Evolutionary conservation across 2,329 filamentous ascomycete species (phyloP), one percentile per base, ranked within the genome.

Genomic region (Parasarocladium wereldwijsianum): DNA sequence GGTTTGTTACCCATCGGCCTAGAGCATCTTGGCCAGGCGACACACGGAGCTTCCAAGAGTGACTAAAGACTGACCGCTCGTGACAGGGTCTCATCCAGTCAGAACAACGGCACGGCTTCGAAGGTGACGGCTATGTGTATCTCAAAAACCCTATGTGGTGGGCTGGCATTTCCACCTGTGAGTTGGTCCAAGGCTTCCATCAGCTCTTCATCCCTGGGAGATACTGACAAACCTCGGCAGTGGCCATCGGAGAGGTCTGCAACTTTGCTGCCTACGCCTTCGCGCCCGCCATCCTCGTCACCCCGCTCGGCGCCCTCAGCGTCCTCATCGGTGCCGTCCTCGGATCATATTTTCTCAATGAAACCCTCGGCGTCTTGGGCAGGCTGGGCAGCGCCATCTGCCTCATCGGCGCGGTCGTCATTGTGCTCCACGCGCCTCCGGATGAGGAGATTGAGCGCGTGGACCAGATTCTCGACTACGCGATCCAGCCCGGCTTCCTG

Each of bases 181-280:
- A 55, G 77, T 46, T 17, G 28, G 24, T n/a, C 8, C n/a, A 17
- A 17, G 8, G 4, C 11, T 15, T 25, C 12, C 13, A 19, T n/a
- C 9, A 14, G 12, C 26, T 10, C 8, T 11, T 24, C 17, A 14
- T 28, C 22, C 17, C 27, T n/a, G 12, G 25, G 19, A 9, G 22
- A 32, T 16, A 20, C 40, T 53, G 38, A 47, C 35, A 35, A 31
- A 25, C 13, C n/a, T 32, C 28, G 32, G 32, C 45, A 93, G 84
- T 98, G 71, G 80, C 85, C 36, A 58, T 92, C 25, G 90, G 90
- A 48, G 90, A 98, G 58, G 63, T 94, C 34, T 92, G 85, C 58
- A 98, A 98, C 56, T 98, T 98, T 51, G 86, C 86, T 29, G 90
- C 90, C 37, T 98, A 98, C 52, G 90, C 90, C 6, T 98, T 96